Base-by-base conservation (phyloP, 2,329 filamentous ascomycete genomes). In the Scedosporium apiospermum region DNA sequence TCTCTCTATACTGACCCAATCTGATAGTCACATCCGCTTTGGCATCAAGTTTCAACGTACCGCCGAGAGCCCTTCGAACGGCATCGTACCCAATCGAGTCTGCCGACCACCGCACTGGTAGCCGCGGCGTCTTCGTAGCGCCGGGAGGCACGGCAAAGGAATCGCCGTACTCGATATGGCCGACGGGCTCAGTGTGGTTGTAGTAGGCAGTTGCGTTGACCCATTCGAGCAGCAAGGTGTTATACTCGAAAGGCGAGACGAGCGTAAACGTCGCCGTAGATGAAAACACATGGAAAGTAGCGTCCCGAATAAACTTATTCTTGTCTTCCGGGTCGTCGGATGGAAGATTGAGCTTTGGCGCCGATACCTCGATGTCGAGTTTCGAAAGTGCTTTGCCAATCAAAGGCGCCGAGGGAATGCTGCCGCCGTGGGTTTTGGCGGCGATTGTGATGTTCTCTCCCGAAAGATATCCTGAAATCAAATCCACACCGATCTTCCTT, bases 171-270 rank as follows among this genome's bases (percentile, higher is more conserved):
- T 88, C 67, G 63, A 98, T 97, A 27, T 80, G 83, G 1, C 93
- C 95, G 0, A 96, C 80, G 1, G 86, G 82, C 61, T 93, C 86
- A 7, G 87, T 89, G 65, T 89, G 84, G 66, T 96, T 91, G 73
- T 96, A 96, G 65, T 86, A 88, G 0, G 95, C 92, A 1, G 88
- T 91, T 6, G 93, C 93, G 69, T 96, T 88, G 68, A 98, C 83
- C 60, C 80, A 82, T 44, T 91, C 90, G 65, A 99, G 83, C 68
- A 86, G 89, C 18, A 98, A 75, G 0, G 86, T 91, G 60, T 89
- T 89, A 63, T 86, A 78, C 49, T 79, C 76, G 7, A 98, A 78
- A 0, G 95, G 95, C 0, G 93, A 97, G 46, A 87, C 81, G 23
- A 98, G 81, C 0, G 84, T 87, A 73, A 99, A 97, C 0, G 88